Conservation (phyloP, 495 filamentous ascomycete species). For the Podospora australis region DNA sequence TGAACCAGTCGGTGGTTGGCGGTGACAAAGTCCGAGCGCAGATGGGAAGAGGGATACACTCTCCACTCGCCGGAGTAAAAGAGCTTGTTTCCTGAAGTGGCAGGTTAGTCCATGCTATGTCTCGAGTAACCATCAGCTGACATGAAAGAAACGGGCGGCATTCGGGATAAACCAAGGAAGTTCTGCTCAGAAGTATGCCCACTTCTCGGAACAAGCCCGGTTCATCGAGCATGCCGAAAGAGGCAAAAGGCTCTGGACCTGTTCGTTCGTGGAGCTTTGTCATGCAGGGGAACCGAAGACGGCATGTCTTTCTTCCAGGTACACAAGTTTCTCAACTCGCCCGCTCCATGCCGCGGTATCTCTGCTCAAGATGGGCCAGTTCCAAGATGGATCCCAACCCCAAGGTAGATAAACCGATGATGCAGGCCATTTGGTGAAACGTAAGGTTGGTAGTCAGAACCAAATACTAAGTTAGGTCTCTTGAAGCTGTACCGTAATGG, state of each 20-base stretch:
- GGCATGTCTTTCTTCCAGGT: background rate
- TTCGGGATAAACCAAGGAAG: background rate
- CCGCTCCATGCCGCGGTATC: background rate
- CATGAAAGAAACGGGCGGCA: background rate
- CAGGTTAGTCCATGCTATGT: constrained; percentile 1
- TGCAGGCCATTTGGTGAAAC: no score
- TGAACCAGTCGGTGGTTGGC: no score
- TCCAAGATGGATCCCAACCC: no score
- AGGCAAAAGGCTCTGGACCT: background rate
- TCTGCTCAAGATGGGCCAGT: background rate
- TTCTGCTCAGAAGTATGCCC: background rate
- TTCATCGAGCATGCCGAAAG: background rate
- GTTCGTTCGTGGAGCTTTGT: constrained; percentile 3
- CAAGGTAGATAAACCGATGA: no score
- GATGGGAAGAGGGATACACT: no score
- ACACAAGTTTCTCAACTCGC: background rate
- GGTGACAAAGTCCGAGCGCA: no score
- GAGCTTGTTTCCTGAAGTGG: constrained; percentile 9
- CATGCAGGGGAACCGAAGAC: constrained; percentile 5
- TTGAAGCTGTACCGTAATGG: no score
- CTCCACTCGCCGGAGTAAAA: background rate
- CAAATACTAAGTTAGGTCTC: no score
- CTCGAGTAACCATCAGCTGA: constrained; percentile 4
- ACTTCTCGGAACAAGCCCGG: background rate
- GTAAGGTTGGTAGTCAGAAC: no score